Evolutionary conservation across 352 stramenopile genomes (phyloP).

Genomic region (Globisporangium takayamanum): DNA sequence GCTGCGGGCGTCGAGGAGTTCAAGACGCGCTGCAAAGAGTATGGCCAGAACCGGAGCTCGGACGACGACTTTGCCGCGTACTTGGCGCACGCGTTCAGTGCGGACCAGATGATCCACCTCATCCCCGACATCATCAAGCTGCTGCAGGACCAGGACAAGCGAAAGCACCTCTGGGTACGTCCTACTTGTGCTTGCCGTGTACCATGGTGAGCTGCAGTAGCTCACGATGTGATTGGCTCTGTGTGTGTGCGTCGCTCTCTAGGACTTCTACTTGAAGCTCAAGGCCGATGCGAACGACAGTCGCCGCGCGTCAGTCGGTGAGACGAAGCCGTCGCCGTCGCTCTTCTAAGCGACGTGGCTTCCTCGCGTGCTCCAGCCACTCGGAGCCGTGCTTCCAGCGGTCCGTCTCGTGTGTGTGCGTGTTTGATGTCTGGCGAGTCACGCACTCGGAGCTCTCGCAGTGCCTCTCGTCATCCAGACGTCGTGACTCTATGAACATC

Average conservation of each 20-base stretch:
- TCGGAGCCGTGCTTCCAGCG: too few relatives aligned
- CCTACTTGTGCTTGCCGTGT: neutral
- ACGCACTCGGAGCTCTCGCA: too few relatives aligned
- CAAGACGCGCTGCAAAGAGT: constrained; percentile 83
- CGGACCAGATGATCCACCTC: constrained; percentile 62
- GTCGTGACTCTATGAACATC: too few relatives aligned
- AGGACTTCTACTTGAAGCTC: constrained; percentile 74
- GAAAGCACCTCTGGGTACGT: constrained; percentile 79
- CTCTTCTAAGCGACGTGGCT: constrained; percentile 42
- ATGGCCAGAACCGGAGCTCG: constrained; percentile 73
- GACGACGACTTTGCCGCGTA: constrained; percentile 69
- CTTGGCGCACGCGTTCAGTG: constrained; percentile 61
- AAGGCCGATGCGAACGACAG: constrained; percentile 38
- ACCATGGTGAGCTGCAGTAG: neutral
- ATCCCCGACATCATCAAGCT: constrained; percentile 82
- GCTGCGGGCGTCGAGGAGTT: constrained; percentile 66
- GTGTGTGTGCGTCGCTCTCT: constrained; percentile 9
- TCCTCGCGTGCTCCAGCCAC: neutral
- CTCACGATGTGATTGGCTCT: neutral
- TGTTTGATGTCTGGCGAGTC: too few relatives aligned
- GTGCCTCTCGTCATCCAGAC: too few relatives aligned
- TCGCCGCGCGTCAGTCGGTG: constrained; percentile 17
- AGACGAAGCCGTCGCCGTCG: constrained; percentile 40
- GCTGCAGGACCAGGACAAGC: constrained; percentile 76
- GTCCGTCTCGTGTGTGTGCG: too few relatives aligned